Conservation (phyloP, 768 basidiomycete genomes). For the Gelatoporia subvermispora region DNA sequence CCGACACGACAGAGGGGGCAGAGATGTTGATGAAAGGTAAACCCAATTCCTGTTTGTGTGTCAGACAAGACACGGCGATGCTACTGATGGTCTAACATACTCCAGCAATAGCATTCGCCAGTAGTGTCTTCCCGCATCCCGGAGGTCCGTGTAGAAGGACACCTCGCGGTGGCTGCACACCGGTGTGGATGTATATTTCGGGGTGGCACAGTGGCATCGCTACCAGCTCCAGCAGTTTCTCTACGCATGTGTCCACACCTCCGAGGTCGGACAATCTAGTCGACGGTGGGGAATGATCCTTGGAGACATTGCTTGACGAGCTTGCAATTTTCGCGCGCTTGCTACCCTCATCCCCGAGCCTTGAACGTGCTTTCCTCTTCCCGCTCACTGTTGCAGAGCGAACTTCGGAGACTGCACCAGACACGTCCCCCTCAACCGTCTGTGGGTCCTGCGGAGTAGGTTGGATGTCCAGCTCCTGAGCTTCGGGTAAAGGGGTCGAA, state of each 20-base stretch:
- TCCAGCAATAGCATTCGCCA: conserved; percentile 94
- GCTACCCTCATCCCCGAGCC: conserved; percentile 45
- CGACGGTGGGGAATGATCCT: conserved; percentile 69
- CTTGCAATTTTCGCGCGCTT: conserved; percentile 52
- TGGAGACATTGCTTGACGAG: conserved; percentile 34
- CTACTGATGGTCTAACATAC: conserved; percentile 40
- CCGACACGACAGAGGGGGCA: conserved; percentile 92
- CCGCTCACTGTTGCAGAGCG: conserved; percentile 24
- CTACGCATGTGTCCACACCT: conserved; percentile 79
- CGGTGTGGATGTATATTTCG: conserved; percentile 91
- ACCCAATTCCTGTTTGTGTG: conserved; percentile 66
- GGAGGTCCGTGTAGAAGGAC: conserved; percentile 94
- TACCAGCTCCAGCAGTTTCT: conserved; percentile 94
- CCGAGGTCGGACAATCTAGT: conserved; percentile 82
- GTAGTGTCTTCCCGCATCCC: conserved; percentile 92
- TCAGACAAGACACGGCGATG: conserved; percentile 4
- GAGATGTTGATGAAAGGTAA: conserved; percentile 93
- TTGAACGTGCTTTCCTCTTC: conserved; percentile 62
- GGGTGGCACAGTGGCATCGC: conserved; percentile 94
- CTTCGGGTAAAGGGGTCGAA: neutral
- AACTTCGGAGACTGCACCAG: neutral
- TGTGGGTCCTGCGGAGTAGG: conserved; percentile 3
- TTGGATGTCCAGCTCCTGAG: neutral
- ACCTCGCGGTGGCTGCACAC: conserved; percentile 87
- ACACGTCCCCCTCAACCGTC: conserved; percentile 1